These are phyloP conservation scores for Monosiga brevicollis DNA, from an alignment of 78 protist species.

Conservation along the genomic window DNA sequence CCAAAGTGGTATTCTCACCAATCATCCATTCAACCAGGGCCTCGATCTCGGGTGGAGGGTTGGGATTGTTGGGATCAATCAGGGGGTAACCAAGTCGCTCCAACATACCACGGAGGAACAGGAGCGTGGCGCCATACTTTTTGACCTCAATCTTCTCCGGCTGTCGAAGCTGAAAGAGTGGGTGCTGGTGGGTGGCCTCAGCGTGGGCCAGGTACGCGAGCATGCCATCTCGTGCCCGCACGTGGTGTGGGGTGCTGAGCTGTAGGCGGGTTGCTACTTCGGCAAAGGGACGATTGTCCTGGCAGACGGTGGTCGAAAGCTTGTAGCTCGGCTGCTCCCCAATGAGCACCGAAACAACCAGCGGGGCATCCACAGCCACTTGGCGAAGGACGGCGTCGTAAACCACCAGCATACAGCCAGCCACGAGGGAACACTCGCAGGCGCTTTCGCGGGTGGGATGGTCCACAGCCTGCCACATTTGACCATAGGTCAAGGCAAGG, in stretches of 20 bases:
- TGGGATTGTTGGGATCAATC: neutral
- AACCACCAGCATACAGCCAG: neutral
- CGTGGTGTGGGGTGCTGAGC: neutral
- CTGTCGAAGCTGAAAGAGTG: neutral
- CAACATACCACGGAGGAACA: constrained; percentile 1
- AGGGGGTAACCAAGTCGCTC: neutral
- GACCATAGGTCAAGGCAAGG: neutral
- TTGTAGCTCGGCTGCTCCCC: constrained; percentile 5
- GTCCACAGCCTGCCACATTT: constrained; percentile 27
- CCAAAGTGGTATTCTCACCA: neutral
- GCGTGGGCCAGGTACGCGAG: neutral
- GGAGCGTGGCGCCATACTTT: constrained; percentile 5
- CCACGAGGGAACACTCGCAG: constrained; percentile 17
- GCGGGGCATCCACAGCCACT: neutral
- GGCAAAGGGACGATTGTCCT: neutral
- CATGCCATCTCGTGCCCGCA: neutral
- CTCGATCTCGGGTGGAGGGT: constrained; percentile 22
- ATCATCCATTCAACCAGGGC: constrained; percentile 9
- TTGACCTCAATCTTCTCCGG: constrained; percentile 7
- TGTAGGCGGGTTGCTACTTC: neutral
- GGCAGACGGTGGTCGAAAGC: constrained; percentile 3
- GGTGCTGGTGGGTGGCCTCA: neutral
- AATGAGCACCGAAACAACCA: neutral
- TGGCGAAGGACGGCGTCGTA: constrained; percentile 17
- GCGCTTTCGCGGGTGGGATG: constrained; percentile 4